Evolutionary conservation across 768 basidiomycete genomes (phyloP).

Genomic region (Cystoderma amianthinum): DNA sequence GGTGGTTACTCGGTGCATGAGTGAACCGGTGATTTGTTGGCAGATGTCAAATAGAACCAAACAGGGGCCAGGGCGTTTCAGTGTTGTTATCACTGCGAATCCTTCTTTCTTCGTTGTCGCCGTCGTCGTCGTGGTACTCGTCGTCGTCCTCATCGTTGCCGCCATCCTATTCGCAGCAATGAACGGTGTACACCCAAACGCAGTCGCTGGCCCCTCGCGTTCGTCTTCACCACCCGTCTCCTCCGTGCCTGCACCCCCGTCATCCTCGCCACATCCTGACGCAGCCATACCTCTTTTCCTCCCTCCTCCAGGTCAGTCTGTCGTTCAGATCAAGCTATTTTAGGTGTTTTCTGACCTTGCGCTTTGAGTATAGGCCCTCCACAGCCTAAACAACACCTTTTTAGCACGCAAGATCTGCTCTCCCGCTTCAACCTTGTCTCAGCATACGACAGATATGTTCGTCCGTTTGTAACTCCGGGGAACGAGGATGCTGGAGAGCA

Average conservation of each 20-base stretch:
- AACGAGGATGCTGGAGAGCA: neutral
- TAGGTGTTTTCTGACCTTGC: neutral
- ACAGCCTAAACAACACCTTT: conserved; percentile 42
- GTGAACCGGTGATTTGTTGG: neutral
- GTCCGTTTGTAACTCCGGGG: conserved; percentile 35
- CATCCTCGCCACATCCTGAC: conserved; percentile 17
- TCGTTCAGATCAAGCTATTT: conserved; percentile 4
- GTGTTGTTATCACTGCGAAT: conserved; percentile 6
- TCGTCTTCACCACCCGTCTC: conserved; percentile 20
- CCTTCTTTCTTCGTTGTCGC: conserved; percentile 12
- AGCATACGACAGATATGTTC: conserved; percentile 80
- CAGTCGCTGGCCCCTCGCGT: conserved; percentile 57
- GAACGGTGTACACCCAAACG: conserved; percentile 39
- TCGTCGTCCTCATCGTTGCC: conserved; percentile 12
- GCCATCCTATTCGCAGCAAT: conserved; percentile 9
- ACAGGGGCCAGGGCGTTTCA: conserved; percentile 12
- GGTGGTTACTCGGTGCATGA: neutral
- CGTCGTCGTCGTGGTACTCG: conserved; percentile 13
- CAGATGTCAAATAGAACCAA: conserved; percentile 14
- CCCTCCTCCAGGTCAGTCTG: conserved; percentile 31
- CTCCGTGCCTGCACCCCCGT: conserved; percentile 19
- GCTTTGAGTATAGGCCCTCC: conserved; percentile 19
- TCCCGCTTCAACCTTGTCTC: conserved; percentile 61
- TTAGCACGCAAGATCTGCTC: conserved; percentile 77
- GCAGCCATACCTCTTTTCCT: conserved; percentile 27